phyloP scores from a whole-genome alignment of 176 grass and related monocot species.

The Cenchrus fungigraminus region DNA sequence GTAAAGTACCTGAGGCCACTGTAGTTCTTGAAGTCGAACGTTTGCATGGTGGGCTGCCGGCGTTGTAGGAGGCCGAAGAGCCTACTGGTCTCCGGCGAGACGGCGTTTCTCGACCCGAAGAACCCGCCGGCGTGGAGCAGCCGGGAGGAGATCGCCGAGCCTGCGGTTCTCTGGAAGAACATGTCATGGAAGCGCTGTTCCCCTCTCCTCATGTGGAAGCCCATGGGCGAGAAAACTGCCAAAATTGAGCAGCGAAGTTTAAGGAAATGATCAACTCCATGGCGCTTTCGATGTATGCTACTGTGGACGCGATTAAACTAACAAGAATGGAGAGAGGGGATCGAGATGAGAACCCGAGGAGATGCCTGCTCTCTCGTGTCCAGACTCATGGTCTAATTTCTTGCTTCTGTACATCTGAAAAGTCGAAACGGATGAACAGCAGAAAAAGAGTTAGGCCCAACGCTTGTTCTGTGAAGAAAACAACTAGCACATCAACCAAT shows the following conservation, averaged over 20 bases:
- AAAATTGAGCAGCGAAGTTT: constrained; percentile 13
- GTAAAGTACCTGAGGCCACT: constrained; percentile 57
- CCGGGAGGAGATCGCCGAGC: constrained; percentile 41
- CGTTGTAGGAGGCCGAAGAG: constrained; percentile 58
- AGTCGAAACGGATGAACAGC: constrained; percentile 29
- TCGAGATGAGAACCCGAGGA: constrained; percentile 48
- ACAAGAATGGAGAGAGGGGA: constrained; percentile 17
- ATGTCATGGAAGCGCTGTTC: constrained; percentile 70
- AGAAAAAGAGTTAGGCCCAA: constrained; percentile 36
- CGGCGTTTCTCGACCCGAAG: constrained; percentile 43
- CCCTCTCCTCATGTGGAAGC: constrained; percentile 85
- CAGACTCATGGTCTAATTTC: constrained; percentile 72
- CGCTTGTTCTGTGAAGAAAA: constrained; percentile 41
- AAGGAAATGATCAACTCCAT: constrained; percentile 30
- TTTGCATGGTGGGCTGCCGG: constrained; percentile 46
- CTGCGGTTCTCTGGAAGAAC: constrained; percentile 62
- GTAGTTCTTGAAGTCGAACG: constrained; percentile 70
- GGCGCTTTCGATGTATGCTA: constrained; percentile 29
- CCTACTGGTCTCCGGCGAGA: constrained; percentile 43
- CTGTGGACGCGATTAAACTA: not conserved
- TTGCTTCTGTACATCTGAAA: constrained; percentile 99
- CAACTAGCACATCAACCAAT: constrained; percentile 23
- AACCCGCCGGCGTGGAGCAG: constrained; percentile 46
- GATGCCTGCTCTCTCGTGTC: constrained; percentile 62
- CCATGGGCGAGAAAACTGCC: constrained; percentile 81